Base-by-base conservation (phyloP, 768 basidiomycete genomes). In the Podaxis sp. region DNA sequence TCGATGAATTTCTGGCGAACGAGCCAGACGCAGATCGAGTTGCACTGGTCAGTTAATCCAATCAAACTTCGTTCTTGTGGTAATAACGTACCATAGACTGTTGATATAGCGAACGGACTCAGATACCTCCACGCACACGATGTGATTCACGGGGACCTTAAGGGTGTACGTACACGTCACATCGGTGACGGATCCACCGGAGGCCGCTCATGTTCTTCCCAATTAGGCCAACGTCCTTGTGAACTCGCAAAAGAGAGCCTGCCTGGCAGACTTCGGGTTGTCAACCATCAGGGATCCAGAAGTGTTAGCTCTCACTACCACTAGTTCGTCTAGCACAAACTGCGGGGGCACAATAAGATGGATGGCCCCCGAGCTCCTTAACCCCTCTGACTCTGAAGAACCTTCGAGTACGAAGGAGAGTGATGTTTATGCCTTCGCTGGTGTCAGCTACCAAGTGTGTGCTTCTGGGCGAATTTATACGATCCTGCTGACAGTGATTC, bases 191-290 rank as follows among this genome's bases (percentile, higher is more conserved):
- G 24, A 27, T 24, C 54, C 7, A 25, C 40, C 24, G 29, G 47
- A 25, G 41, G 43, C 12, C 5, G 2, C 9, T 47, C 24, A 22
- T 9, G 19, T 46, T 55, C 17, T 19, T 25, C n/a, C 9, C 15
- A 3, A 29, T 12, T 15, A 71, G 70, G 29, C 36, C 1, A 71
- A 70, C 46, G 63, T 71, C 33, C 64, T 71, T 43, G 61, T 71
- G 8, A 52, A 67, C n/a, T 41, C 27, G 4, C 64, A 61, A 3
- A 67, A 66, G 25, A 52, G 64, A 50, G 69, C 69, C 7, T 66
- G 65, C 25, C 57, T 72, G 15, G 68, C 67, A 2, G 71, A 70
- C 53, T 70, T 72, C 33, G 70, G 71, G 7, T 57, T 72, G 2
- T 69, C 71, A 4, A 64, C 61, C 1, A 56, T 70, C 9, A 59